phyloP scores from a whole-genome alignment of 352 stramenopile species.

The Phytophthora podocarpi region DNA sequence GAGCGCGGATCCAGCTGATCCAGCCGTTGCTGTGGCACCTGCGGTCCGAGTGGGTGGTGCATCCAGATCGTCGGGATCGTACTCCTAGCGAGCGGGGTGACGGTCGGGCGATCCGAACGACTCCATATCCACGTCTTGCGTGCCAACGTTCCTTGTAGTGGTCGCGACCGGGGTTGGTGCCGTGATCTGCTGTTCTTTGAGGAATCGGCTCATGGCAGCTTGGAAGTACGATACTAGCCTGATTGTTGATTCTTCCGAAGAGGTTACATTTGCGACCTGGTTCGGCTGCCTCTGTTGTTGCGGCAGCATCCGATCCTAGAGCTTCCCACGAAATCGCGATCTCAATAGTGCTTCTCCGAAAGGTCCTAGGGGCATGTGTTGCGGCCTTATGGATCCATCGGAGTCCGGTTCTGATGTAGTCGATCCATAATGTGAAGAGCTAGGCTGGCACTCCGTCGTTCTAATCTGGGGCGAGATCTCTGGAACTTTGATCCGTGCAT shows the following conservation, averaged over 20 bases:
- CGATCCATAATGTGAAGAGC: background rate
- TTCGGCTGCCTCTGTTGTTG: too few species aligned
- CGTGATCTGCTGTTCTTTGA: background rate
- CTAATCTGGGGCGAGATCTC: background rate
- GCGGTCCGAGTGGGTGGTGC: too few species aligned
- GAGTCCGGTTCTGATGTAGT: background rate
- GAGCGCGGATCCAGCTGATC: too few species aligned
- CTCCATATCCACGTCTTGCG: background rate
- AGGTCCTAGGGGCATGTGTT: background rate
- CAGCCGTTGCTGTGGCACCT: too few species aligned
- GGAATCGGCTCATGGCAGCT: background rate
- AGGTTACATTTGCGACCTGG: too few species aligned
- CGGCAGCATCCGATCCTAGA: too few species aligned
- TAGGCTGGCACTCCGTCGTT: background rate
- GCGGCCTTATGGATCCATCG: background rate
- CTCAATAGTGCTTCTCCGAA: too few species aligned
- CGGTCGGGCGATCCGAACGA: background rate
- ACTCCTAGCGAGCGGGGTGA: too few species aligned
- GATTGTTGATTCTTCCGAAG: background rate
- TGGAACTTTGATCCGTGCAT: too few species aligned
- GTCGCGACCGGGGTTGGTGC: too few species aligned
- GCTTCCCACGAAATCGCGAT: too few species aligned
- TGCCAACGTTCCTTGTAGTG: background rate
- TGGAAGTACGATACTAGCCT: slow-evolving; percentile 2
- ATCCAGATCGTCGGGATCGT: too few species aligned